A percentile compares a stretch with the other conserved stretches of the same genome.
Conservation (phyloP, 2,329 filamentous ascomycete genomes). For the Aurifilum marmelostoma region DNA sequence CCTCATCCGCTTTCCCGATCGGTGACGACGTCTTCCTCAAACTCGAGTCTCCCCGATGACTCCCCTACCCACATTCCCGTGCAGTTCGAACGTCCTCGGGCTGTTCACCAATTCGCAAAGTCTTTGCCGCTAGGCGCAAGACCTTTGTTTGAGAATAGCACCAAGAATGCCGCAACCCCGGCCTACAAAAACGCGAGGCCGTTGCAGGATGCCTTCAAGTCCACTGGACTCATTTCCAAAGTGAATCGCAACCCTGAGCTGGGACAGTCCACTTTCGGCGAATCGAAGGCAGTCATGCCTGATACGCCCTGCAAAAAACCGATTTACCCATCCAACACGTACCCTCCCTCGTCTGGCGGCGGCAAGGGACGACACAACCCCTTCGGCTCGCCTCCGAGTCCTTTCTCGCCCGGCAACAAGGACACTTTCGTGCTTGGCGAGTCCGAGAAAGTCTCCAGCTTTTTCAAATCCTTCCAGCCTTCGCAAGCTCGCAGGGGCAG, state of each 20-base stretch:
- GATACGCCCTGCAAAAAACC: conserved; percentile 97
- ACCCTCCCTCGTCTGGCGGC: conserved; percentile 62
- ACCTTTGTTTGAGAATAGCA: conserved; percentile 51
- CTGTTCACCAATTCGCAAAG: conserved; percentile 63
- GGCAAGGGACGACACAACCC: conserved; percentile 67
- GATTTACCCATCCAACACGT: conserved; percentile 68
- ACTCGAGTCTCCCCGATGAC: conserved; percentile 76
- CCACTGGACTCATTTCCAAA: conserved; percentile 93
- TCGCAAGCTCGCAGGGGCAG: conserved; percentile 62
- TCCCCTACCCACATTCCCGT: conserved; percentile 66
- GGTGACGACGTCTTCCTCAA: conserved; percentile 84
- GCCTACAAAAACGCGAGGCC: conserved; percentile 79
- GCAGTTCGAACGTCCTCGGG: conserved; percentile 56
- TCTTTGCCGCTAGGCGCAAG: conserved; percentile 71
- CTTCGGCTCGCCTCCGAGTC: conserved; percentile 79
- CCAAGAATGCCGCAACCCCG: conserved; percentile 69
- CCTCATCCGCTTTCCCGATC: conserved; percentile 86
- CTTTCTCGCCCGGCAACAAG: conserved; percentile 53
- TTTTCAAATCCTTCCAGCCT: conserved; percentile 70
- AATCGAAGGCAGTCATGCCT: conserved; percentile 71
- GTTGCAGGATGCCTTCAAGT: conserved; percentile 84
- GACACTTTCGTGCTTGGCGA: conserved; percentile 53
- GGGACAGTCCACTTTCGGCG: conserved; percentile 48
- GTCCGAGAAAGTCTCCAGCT: conserved; percentile 64
- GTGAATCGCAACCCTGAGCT: conserved; percentile 84